phyloP scores from a whole-genome alignment of 139 green algal genomes.

The Auxenochlorella protothecoides region DNA sequence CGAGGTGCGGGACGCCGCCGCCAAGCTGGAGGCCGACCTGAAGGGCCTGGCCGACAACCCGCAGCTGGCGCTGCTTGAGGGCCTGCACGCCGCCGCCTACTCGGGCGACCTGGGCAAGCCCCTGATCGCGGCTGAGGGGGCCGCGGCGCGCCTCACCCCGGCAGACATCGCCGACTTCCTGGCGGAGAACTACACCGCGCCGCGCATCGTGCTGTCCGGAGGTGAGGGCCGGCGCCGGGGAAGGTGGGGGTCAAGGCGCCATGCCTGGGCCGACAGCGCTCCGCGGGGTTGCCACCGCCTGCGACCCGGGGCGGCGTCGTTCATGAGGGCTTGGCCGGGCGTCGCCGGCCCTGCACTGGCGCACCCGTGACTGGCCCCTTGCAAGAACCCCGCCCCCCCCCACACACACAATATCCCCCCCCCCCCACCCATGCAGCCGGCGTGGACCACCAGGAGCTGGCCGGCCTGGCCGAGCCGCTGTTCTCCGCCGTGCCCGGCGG shows the following conservation, averaged over 20 bases:
- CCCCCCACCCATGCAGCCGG: constrained; percentile 28
- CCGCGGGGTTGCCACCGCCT: too few species aligned
- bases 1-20: not conserved
- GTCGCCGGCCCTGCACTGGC: too few species aligned
- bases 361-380: constrained; percentile 22
- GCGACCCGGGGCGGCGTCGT: too few species aligned
- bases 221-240: constrained; percentile 9
- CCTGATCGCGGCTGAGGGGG: constrained; percentile 51
- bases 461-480: constrained; percentile 56
- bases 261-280: too few species aligned
- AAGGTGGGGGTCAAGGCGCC: constrained; percentile 20
- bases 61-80: constrained; percentile 57
- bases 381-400: not conserved
- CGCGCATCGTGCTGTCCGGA: constrained; percentile 74
- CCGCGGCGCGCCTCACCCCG: constrained; percentile 25
- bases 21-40: constrained; percentile 54
- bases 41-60: constrained; percentile 48
- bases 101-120: constrained; percentile 68
- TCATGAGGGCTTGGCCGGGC: too few species aligned
- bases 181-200: constrained; percentile 48
- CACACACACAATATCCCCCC: too few species aligned
- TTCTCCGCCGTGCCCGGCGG: constrained; percentile 20
- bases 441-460: constrained; percentile 63
- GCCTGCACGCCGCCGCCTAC: constrained; percentile 57
- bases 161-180: constrained; percentile 58